A percentile compares a stretch with the other conserved stretches of the same genome.
Evolutionary conservation across 2,329 filamentous ascomycete species (phyloP).

Genomic region (Parascedosporium putredinis): DNA sequence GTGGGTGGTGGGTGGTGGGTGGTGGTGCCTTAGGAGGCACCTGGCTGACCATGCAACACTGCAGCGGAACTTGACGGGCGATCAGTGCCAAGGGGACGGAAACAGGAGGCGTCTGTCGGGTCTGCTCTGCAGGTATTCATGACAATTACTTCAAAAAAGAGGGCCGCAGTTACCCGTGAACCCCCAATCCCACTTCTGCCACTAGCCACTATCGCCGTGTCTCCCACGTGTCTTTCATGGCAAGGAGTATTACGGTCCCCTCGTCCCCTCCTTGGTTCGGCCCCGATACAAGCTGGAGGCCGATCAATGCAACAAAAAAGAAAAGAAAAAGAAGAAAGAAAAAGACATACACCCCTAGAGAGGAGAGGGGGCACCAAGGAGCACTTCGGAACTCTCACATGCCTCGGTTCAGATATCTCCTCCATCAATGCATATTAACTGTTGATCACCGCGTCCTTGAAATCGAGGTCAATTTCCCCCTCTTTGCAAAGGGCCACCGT

Average conservation of each 20-base stretch:
- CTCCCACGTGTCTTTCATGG: no score
- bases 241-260: no score
- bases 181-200: no score
- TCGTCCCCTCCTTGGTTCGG: no score
- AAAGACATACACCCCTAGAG: no score
- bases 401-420: not conserved
- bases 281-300: no score
- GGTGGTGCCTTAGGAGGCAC: not conserved
- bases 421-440: not conserved
- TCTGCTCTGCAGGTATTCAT: no score
- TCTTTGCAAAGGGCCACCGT: not conserved
- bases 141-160: no score
- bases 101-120: not conserved
- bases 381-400: not conserved
- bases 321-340: no score
- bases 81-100: not conserved
- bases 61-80: constrained; percentile 1
- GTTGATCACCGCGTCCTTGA: constrained; percentile 1
- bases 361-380: no score
- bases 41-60: constrained; percentile 2
- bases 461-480: not conserved
- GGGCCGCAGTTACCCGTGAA: no score
- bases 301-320: no score
- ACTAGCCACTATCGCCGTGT: not conserved
- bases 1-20: not conserved